phyloP scores from a whole-genome alignment of 2,329 filamentous ascomycete species.

The Botryotinia globosa region DNA sequence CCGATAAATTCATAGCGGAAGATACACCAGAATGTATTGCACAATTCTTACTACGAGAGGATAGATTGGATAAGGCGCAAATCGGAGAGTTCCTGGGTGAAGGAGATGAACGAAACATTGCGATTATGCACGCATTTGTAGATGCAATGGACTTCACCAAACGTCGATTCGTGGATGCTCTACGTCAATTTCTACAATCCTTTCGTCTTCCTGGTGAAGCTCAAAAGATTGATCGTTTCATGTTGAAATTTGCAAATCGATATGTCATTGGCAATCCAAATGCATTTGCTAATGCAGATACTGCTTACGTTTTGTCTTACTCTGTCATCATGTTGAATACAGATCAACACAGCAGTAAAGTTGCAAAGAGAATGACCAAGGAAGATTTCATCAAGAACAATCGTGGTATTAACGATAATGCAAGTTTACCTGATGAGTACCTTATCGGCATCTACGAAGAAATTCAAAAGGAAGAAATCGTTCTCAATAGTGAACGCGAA shows the following conservation, averaged over 20 bases:
- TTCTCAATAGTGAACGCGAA: slow-evolving; percentile 87
- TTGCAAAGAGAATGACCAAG: slow-evolving; percentile 83
- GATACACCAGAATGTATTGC: slow-evolving; percentile 80
- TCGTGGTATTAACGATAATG: slow-evolving; percentile 93
- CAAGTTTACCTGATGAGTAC: slow-evolving; percentile 90
- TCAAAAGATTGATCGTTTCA: slow-evolving; percentile 98
- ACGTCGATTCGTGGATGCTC: slow-evolving; percentile 85
- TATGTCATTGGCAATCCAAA: slow-evolving; percentile 95
- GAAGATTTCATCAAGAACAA: slow-evolving; percentile 99
- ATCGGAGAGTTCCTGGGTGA: slow-evolving; percentile 95
- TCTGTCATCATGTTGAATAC: slow-evolving; percentile 97
- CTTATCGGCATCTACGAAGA: slow-evolving; percentile 87
- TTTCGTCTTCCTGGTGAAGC: slow-evolving; percentile 95
- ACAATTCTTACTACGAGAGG: slow-evolving; percentile 74
- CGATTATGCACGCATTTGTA: slow-evolving; percentile 98
- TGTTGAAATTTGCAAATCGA: slow-evolving; percentile 97
- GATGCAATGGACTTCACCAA: slow-evolving; percentile 92
- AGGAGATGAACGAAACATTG: slow-evolving; percentile 87
- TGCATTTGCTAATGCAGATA: slow-evolving; percentile 96
- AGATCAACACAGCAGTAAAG: slow-evolving; percentile 86
- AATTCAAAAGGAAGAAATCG: slow-evolving; percentile 87
- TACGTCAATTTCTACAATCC: slow-evolving; percentile 87
- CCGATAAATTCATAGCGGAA: slow-evolving; percentile 83
- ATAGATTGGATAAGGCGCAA: slow-evolving; percentile 83
- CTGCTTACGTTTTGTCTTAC: slow-evolving; percentile 92